These are phyloP conservation scores for Tetrapyrgos nigripes DNA, from an alignment of 1,284 basidiomycete genomes.

Conservation along the genomic window DNA sequence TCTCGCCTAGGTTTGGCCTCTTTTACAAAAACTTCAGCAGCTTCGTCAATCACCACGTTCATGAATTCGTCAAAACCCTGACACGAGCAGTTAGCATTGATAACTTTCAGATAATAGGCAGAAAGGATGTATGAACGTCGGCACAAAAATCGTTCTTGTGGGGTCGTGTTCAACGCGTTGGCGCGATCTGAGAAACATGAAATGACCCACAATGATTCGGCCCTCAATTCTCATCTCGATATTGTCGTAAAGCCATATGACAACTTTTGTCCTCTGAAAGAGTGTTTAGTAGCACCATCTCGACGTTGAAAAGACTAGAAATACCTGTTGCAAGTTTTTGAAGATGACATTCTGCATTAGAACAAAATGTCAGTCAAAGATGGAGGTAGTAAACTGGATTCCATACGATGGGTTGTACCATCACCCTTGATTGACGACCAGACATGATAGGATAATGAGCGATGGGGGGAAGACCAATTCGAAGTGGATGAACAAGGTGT, in stretches of 20 bases:
- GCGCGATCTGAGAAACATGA: slow-evolving; percentile 17
- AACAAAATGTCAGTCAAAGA: not conserved
- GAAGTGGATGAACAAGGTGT: slow-evolving; percentile 15
- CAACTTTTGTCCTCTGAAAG: slow-evolving; percentile 80
- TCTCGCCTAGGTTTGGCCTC: slow-evolving; percentile 85
- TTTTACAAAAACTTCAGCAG: slow-evolving; percentile 91
- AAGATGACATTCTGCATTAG: slow-evolving; percentile 93
- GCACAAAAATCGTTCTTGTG: slow-evolving; percentile 18
- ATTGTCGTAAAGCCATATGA: slow-evolving; percentile 98
- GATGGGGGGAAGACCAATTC: slow-evolving; percentile 24
- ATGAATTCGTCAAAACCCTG: slow-evolving; percentile 99
- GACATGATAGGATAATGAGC: slow-evolving; percentile 66
- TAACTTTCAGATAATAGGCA: slow-evolving; percentile 10
- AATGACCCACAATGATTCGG: slow-evolving; percentile 86
- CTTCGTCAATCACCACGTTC: slow-evolving; percentile 98
- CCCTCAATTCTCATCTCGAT: slow-evolving; percentile 97
- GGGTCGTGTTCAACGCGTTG: slow-evolving; percentile 17
- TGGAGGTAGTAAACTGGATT: slow-evolving; percentile 24
- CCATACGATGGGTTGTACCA: slow-evolving; percentile 97
- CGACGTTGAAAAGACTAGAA: slow-evolving; percentile 9
- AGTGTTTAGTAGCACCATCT: slow-evolving; percentile 3
- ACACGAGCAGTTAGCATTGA: slow-evolving; percentile 18
- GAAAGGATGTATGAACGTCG: slow-evolving; percentile 9
- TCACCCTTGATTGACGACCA: slow-evolving; percentile 90
- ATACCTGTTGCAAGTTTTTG: slow-evolving; percentile 92